A percentile compares a stretch with the other conserved stretches of the same genome.
Conservation (phyloP, 768 basidiomycete genomes). For the Hygrocybe coccinea region DNA sequence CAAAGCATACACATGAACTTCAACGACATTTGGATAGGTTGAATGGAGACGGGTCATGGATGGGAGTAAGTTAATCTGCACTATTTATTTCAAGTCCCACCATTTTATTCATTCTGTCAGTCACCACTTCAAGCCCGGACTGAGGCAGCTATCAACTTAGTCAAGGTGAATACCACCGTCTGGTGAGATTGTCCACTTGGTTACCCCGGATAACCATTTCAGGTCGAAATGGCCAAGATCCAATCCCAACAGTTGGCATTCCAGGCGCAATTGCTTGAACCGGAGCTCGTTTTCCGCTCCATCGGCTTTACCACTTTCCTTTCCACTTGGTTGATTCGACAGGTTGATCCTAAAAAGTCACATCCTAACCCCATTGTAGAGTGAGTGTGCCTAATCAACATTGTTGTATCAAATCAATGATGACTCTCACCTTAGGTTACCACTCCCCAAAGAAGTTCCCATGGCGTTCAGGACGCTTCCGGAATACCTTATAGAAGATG, state of each 20-base stretch:
- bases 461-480: constrained; percentile 82
- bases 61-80: constrained; percentile 51
- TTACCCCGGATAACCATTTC: not conserved
- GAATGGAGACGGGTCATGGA: constrained; percentile 76
- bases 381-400: constrained; percentile 42
- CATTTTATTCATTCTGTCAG: constrained; percentile 30
- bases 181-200: not conserved
- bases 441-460: constrained; percentile 81
- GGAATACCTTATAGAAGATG: constrained; percentile 91
- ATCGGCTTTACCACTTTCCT: constrained; percentile 85
- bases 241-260: constrained; percentile 73
- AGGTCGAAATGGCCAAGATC: constrained; percentile 68
- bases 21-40: constrained; percentile 72
- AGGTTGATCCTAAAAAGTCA: constrained; percentile 72
- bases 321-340: constrained; percentile 89
- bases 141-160: constrained; percentile 69
- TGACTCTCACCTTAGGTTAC: constrained; percentile 53
- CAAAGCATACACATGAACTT: constrained; percentile 71
- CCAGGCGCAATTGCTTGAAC: constrained; percentile 82
- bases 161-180: constrained; percentile 48
- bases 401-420: not conserved
- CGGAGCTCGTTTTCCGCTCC: constrained; percentile 71
- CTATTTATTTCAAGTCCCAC: not conserved
- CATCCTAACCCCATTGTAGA: constrained; percentile 67
- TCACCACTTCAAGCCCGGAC: constrained; percentile 69